Percentiles rank a stretch among this genome's conserved stretches.
Conservation (phyloP, 2,329 filamentous ascomycete species). For the Acrocalymma vagum region DNA sequence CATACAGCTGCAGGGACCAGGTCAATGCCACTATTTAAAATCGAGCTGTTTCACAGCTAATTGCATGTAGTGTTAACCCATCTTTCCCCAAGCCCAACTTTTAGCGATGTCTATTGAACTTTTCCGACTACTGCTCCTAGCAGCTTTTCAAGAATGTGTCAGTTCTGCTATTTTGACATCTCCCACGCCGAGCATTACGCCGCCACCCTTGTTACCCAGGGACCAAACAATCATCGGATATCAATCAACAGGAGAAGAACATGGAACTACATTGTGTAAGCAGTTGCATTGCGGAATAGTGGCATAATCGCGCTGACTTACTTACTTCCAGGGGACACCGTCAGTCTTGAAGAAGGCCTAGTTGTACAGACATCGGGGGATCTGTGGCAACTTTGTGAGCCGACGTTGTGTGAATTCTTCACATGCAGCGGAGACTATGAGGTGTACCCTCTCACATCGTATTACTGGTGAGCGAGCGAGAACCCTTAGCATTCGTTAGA, state of each 20-base stretch:
- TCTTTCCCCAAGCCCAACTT: no score
- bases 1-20: no score
- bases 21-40: no score
- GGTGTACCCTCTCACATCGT: conserved; percentile 3
- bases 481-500: no score
- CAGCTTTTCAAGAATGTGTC: conserved; percentile 5
- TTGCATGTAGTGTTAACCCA: no score
- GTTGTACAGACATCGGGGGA: conserved; percentile 14
- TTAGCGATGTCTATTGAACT: conserved; percentile 10
- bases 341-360: conserved; percentile 12
- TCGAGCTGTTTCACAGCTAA: no score
- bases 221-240: conserved; percentile 20
- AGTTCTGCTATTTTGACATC: conserved; percentile 12
- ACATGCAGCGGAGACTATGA: conserved; percentile 14
- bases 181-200: conserved; percentile 11
- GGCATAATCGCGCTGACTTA: conserved; percentile 4
- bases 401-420: conserved; percentile 14
- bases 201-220: conserved; percentile 11
- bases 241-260: conserved; percentile 8
- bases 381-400: conserved; percentile 14
- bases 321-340: conserved; percentile 12
- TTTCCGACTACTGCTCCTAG: conserved; percentile 8
- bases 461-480: conserved; percentile 17
- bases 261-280: conserved; percentile 20
- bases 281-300: not conserved